Evolutionary conservation across 192 early-diverging fungal genomes (phyloP), one percentile per base, ranked within the genome.

Genomic region (Funneliformis geosporum): DNA sequence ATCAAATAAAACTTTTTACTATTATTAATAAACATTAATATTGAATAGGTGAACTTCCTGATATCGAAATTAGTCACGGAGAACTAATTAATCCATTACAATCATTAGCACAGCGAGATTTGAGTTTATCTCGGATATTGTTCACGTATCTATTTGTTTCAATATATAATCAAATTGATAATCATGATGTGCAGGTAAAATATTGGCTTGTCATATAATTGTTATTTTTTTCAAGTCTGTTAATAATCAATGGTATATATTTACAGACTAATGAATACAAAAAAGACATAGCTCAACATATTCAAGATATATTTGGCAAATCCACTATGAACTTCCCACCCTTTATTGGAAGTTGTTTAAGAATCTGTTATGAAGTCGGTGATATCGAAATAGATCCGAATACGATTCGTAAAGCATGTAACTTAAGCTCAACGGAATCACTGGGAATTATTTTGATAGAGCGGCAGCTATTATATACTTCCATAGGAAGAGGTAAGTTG

Each of bases 81-180:
- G 94, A 95, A 28, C 82, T 95, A 11, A 81, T 95, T 18, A 82
- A 81, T n/a, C 94, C 94, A 7, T 82, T 95, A 10, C 88, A 91
- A 79, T 79, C 76, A 0, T 80, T 95, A 10, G 90, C 87, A 5
- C 73, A 83, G 47, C 67, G 81, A 60, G 94, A 95, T 85, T 80
- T 83, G 1, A 90, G 93, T 33, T 87, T 93, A 28, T 84, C 90
- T 28, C 88, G 87, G 27, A 80, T 85, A 66, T 61, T 88, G 2
- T 87, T 86, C 61, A 81, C 84, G 14, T 82, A 72, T 5, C 33
- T 90, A 16, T 81, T 87, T 10, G 83, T 83, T 18, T 65, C 85
- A 11, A 71, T 87, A 33, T 72, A 84, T 44, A 79, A 73, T 12
- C 80, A 81, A 38, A 77, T 69, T 39, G 80, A 81, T 14, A 79